Evolutionary conservation across 352 stramenopile species (phyloP).

Genomic region (Phytopythium kandeliae): DNA sequence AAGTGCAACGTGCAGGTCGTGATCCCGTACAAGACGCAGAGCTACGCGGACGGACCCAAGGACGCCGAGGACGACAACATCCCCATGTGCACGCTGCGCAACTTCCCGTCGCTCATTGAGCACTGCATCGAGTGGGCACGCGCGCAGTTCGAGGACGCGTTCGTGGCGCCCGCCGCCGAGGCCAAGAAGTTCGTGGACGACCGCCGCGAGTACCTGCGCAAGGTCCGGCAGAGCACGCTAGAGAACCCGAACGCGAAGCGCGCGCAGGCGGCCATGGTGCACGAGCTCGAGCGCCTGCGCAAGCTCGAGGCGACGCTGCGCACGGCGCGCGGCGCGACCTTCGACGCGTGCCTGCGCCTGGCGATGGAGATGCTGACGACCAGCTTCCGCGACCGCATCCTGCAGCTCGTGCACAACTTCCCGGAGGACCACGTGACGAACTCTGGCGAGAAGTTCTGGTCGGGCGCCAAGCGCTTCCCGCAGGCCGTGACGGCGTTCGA

Average conservation of each 20-base stretch:
- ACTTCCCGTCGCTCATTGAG: conserved; percentile 94
- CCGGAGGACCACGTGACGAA: conserved; percentile 80
- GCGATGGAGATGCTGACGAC: conserved; percentile 74
- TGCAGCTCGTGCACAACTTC: conserved; percentile 85
- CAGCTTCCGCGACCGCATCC: conserved; percentile 85
- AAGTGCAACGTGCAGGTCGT: conserved; percentile 97
- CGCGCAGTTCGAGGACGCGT: conserved; percentile 82
- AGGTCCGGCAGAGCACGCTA: conserved; percentile 61
- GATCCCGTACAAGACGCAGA: conserved; percentile 85
- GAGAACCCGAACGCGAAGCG: conserved; percentile 74
- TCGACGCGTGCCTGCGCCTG: conserved; percentile 65
- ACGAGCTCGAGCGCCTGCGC: conserved; percentile 69
- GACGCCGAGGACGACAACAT: conserved; percentile 98
- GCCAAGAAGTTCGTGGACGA: conserved; percentile 84
- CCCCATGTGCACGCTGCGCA: conserved; percentile 99
- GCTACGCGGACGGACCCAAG: conserved; percentile 94
- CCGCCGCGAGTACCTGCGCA: conserved; percentile 63
- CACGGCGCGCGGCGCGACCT: conserved; percentile 46
- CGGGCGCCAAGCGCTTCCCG: conserved; percentile 79
- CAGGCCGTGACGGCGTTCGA: conserved; percentile 61
- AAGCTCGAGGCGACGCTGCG: conserved; percentile 47
- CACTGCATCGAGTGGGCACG: conserved; percentile 99
- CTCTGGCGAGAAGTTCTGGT: conserved; percentile 82
- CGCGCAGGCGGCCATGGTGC: conserved; percentile 53
- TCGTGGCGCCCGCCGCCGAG: conserved; percentile 75